Evolutionary conservation across 2,329 filamentous ascomycete species (phyloP).

Genomic region (Dactylellina parvicollis): DNA sequence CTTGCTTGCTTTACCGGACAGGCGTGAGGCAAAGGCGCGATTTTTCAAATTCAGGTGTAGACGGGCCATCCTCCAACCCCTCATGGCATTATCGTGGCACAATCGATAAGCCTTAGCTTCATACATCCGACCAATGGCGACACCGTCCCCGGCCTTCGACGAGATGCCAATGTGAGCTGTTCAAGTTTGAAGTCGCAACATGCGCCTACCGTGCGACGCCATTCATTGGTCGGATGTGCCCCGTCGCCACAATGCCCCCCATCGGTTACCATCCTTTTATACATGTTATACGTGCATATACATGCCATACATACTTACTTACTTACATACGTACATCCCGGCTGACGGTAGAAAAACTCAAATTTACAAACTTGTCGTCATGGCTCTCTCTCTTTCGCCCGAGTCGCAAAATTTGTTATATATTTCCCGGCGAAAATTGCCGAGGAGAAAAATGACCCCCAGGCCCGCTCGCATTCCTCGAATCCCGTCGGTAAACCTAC

Average conservation of each 20-base stretch:
- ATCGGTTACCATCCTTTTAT: neutral
- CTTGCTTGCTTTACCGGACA: too few relatives aligned
- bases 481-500: neutral
- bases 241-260: neutral
- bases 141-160: neutral
- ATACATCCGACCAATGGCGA: slow-evolving; percentile 16
- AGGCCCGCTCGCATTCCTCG: too few relatives aligned
- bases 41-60: neutral
- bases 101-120: slow-evolving; percentile 4
- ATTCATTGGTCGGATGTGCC: slow-evolving; percentile 13
- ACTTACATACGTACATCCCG: neutral
- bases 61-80: too few relatives aligned
- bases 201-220: slow-evolving; percentile 15
- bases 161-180: slow-evolving; percentile 19
- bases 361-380: neutral
- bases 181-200: slow-evolving; percentile 42
- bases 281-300: too few relatives aligned
- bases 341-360: slow-evolving; percentile 1
- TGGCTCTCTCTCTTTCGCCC: neutral
- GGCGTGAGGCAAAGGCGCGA: neutral
- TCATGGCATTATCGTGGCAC: too few relatives aligned
- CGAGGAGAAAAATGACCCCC: neutral
- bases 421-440: slow-evolving; percentile 1
- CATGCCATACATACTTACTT: neutral
- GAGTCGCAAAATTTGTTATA: neutral